These are phyloP conservation scores for Dentiscutata heterogama DNA, from an alignment of 371 early-diverging fungal species.

Conservation along the genomic window DNA sequence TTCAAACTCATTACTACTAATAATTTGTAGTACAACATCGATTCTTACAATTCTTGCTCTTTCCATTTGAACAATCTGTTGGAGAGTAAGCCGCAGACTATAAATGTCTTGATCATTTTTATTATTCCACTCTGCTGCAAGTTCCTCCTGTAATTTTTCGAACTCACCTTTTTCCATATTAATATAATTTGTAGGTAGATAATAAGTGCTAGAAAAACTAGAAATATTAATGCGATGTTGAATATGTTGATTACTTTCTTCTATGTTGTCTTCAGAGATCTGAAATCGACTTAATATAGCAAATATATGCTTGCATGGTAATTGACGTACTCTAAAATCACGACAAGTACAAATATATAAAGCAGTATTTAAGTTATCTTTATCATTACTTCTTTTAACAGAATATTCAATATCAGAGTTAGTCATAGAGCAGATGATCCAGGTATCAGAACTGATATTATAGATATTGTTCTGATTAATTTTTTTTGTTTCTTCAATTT, in stretches of 20 bases:
- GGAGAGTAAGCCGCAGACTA: too few relatives aligned
- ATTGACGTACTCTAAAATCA: not conserved
- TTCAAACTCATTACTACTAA: too few relatives aligned
- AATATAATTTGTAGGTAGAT: too few relatives aligned
- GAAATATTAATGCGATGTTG: too few relatives aligned
- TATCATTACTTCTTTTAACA: not conserved
- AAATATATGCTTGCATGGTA: not conserved
- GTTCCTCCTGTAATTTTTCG: too few relatives aligned
- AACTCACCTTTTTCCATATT: too few relatives aligned
- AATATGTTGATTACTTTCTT: not conserved
- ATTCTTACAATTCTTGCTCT: too few relatives aligned
- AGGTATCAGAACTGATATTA: not conserved
- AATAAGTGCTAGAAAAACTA: too few relatives aligned
- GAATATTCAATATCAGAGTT: constrained; percentile 5
- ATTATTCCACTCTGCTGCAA: too few relatives aligned
- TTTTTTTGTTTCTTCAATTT: not conserved
- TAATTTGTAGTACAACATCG: too few relatives aligned
- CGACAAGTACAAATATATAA: not conserved
- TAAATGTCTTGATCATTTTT: too few relatives aligned
- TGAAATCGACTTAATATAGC: not conserved
- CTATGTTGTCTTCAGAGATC: not conserved
- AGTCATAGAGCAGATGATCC: not conserved
- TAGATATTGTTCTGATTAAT: not conserved
- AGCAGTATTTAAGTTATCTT: constrained; percentile 6
- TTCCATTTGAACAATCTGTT: too few relatives aligned